phyloP scores from a whole-genome alignment of 768 basidiomycete species.

The Termitomyces sp. region DNA sequence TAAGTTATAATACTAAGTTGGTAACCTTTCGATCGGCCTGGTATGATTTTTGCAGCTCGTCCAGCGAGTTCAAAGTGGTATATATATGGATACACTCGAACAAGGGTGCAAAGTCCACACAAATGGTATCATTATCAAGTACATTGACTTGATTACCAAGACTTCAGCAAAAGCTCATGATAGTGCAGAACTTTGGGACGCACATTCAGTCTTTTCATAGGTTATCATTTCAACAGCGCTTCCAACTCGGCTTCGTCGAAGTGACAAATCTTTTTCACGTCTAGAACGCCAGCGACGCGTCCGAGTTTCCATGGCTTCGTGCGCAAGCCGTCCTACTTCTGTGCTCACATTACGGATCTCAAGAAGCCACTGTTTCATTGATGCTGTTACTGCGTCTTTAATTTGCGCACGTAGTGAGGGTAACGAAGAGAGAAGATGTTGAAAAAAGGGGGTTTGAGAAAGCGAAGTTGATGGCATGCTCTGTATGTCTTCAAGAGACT shows the following conservation, averaged over 20 bases:
- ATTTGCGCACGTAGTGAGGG: slow-evolving; percentile 88
- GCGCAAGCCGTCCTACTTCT: slow-evolving; percentile 79
- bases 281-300: slow-evolving; percentile 78
- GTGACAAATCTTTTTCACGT: slow-evolving; percentile 78
- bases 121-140: slow-evolving; percentile 83
- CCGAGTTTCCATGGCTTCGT: slow-evolving; percentile 85
- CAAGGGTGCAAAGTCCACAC: slow-evolving; percentile 90
- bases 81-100: slow-evolving; percentile 98
- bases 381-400: slow-evolving; percentile 89
- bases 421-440: slow-evolving; percentile 84
- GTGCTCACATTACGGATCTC: slow-evolving; percentile 89
- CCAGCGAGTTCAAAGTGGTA: slow-evolving; percentile 82
- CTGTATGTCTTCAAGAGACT: slow-evolving; percentile 96
- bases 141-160: slow-evolving; percentile 60
- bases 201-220: slow-evolving; percentile 93
- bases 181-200: slow-evolving; percentile 23
- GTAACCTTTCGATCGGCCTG: slow-evolving; percentile 92
- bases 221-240: slow-evolving; percentile 90
- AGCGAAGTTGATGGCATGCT: slow-evolving; percentile 84
- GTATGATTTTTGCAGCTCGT: slow-evolving; percentile 86
- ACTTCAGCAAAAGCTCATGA: slow-evolving; percentile 2
- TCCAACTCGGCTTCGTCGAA: slow-evolving; percentile 74
- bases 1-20: neutral
- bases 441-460: slow-evolving; percentile 90
- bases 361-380: slow-evolving; percentile 94